Conservation (phyloP, 108 stramenopile species). For the Epithemia pelagica region DNA sequence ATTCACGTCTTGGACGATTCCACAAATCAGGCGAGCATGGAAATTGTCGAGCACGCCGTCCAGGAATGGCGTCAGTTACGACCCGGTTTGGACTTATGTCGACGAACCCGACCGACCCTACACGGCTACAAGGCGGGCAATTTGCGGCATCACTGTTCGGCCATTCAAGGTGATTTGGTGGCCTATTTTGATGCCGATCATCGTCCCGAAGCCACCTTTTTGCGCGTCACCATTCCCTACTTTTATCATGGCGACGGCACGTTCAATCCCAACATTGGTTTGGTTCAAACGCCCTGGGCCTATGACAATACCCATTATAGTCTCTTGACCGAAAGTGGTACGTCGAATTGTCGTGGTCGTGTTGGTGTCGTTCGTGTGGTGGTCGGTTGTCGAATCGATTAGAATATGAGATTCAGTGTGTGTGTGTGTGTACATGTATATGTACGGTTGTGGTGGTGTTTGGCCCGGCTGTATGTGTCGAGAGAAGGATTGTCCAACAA, state of each 20-base stretch:
- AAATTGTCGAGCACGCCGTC: conserved; percentile 2
- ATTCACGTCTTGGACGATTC: conserved; percentile 25
- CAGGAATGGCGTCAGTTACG: conserved; percentile 3
- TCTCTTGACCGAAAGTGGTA: conserved; percentile 21
- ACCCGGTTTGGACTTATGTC: conserved; percentile 1
- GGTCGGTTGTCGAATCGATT: too few species aligned
- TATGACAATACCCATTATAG: conserved; percentile 26
- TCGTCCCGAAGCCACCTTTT: conserved; percentile 12
- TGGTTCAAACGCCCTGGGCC: conserved; percentile 24
- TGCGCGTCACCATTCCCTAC: conserved; percentile 11
- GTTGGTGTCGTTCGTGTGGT: too few species aligned
- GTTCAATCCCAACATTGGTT: conserved; percentile 5
- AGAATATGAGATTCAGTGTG: too few species aligned
- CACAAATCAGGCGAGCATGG: conserved; percentile 13
- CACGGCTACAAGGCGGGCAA: conserved; percentile 24
- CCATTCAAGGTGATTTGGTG: conserved; percentile 21
- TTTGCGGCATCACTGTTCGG: conserved; percentile 3
- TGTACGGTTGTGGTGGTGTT: too few species aligned
- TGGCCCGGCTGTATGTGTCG: too few species aligned
- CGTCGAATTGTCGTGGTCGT: too few species aligned
- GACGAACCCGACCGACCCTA: conserved; percentile 13
- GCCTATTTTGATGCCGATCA: conserved; percentile 27
- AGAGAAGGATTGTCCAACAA: too few species aligned
- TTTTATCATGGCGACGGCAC: conserved; percentile 12
- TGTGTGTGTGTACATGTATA: too few species aligned